phyloP scores from a whole-genome alignment of 108 stramenopile genomes.

The Skeletonema menzelii region DNA sequence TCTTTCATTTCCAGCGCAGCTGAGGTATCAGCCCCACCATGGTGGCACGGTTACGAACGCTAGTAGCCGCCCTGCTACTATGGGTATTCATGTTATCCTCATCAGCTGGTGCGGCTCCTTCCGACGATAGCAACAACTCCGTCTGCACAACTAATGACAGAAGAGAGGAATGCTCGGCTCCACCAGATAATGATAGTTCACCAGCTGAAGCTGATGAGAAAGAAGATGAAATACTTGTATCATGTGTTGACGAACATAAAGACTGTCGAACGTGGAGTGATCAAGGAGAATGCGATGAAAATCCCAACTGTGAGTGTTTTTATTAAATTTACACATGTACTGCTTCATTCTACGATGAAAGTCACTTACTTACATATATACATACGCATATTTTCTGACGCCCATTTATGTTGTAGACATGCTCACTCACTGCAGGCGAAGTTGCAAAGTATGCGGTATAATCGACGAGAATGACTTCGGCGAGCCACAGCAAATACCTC shows the following conservation, averaged over 20 bases:
- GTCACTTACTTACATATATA: not conserved
- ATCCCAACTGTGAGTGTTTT: slow-evolving; percentile 36
- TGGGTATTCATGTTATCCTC: not conserved
- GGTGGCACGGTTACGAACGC: not conserved
- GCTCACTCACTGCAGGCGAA: slow-evolving; percentile 24
- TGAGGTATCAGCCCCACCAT: not conserved
- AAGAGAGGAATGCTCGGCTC: not conserved
- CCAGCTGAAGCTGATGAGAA: not conserved
- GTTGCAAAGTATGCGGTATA: slow-evolving; percentile 31
- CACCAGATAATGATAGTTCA: not conserved
- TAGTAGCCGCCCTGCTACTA: not conserved
- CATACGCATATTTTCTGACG: not conserved
- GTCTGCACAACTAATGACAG: not conserved
- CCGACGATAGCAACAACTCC: not conserved
- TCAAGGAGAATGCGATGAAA: slow-evolving; percentile 46
- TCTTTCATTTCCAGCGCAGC: too few species aligned
- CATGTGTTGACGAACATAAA: slow-evolving; percentile 40
- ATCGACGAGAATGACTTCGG: slow-evolving; percentile 34
- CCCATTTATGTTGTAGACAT: slow-evolving; percentile 18
- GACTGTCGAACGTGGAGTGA: slow-evolving; percentile 47
- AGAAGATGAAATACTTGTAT: not conserved
- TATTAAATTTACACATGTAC: not conserved
- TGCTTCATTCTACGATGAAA: not conserved
- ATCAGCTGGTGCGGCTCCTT: not conserved
- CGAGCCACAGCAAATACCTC: slow-evolving; percentile 20